Evolutionary conservation across 768 basidiomycete genomes (phyloP).

Genomic region (Hydnum rufescens): DNA sequence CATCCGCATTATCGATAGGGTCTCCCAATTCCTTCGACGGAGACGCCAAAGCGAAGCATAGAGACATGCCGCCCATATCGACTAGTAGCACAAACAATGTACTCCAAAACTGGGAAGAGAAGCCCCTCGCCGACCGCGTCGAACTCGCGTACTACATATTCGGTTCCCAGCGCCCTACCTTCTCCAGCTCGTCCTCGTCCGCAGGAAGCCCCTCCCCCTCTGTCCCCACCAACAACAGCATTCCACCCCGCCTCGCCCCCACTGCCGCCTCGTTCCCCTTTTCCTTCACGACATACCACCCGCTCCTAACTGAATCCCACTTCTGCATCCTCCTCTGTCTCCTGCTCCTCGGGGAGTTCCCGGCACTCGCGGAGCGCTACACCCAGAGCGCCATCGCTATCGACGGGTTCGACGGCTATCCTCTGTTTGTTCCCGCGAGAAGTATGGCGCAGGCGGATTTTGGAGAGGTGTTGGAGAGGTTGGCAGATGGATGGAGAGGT

Average conservation of each 20-base stretch:
- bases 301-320: constrained; percentile 71
- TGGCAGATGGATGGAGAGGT: constrained; percentile 53
- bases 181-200: constrained; percentile 30
- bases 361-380: constrained; percentile 40
- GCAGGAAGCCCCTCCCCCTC: constrained; percentile 4
- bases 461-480: constrained; percentile 62
- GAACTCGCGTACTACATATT: constrained; percentile 51
- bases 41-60: neutral
- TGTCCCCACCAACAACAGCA: constrained; percentile 5
- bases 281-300: constrained; percentile 80
- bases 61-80: neutral
- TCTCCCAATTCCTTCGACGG: neutral
- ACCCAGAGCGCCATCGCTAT: constrained; percentile 44
- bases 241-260: constrained; percentile 18
- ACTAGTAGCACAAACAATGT: neutral
- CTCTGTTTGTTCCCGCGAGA: constrained; percentile 68
- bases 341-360: constrained; percentile 61
- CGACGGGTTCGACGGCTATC: constrained; percentile 73
- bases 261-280: constrained; percentile 20
- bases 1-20: neutral
- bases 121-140: constrained; percentile 24
- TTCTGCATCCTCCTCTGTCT: constrained; percentile 59
- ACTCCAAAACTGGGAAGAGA: neutral
- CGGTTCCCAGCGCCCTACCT: constrained; percentile 44
- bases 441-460: constrained; percentile 86